These are phyloP conservation scores for Nepenthes mirabilis DNA, from an alignment of 148 eudicot species.

Conservation along the genomic window DNA sequence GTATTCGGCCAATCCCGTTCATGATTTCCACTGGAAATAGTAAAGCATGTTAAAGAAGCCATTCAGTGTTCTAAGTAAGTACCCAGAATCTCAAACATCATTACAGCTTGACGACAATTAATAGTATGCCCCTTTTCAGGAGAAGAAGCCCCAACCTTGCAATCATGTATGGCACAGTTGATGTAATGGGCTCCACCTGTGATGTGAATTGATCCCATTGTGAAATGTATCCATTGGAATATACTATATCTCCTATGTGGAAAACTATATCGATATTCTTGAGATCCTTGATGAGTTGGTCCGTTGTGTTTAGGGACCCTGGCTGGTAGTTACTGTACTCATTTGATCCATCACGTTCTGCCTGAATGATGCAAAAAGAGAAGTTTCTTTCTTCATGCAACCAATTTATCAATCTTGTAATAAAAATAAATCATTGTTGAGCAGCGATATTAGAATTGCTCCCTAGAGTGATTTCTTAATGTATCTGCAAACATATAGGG, in stretches of 20 bases:
- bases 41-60: too few relatives aligned
- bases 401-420: not conserved
- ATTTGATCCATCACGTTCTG: constrained; percentile 44
- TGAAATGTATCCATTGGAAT: constrained; percentile 78
- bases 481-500: not conserved
- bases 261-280: constrained; percentile 66
- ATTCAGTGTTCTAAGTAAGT: too few relatives aligned
- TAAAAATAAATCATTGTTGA: not conserved
- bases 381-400: constrained; percentile 36
- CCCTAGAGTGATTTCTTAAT: not conserved
- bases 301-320: constrained; percentile 73
- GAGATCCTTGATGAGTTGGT: constrained; percentile 58
- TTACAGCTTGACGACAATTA: not conserved
- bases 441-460: not conserved
- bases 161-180: constrained; percentile 73
- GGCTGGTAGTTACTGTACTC: constrained; percentile 76
- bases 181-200: constrained; percentile 78
- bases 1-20: constrained; percentile 82
- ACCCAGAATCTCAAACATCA: too few relatives aligned
- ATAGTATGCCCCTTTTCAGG: not conserved
- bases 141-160: constrained; percentile 43
- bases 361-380: not conserved
- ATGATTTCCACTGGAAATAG: constrained; percentile 58
- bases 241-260: constrained; percentile 70
- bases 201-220: constrained; percentile 95